phyloP scores from a whole-genome alignment of 169 alveolate genomes.

The Theileria orientalis region DNA sequence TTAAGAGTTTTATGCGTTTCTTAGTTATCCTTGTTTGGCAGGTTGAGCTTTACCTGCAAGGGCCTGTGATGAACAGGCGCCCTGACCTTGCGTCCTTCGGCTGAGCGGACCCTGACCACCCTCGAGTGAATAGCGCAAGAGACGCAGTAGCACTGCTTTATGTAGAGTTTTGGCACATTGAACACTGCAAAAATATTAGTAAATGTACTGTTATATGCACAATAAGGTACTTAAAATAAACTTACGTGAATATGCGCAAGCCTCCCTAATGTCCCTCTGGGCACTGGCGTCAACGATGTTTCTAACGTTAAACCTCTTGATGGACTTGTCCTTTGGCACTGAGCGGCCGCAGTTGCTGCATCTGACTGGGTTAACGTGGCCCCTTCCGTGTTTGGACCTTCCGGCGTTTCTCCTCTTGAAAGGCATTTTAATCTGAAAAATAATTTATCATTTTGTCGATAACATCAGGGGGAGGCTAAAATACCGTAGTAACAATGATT shows the following conservation, averaged over 20 bases:
- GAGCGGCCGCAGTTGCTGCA: conserved; percentile 99
- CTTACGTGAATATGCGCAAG: conserved; percentile 87
- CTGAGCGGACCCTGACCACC: conserved; percentile 93
- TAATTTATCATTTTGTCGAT: neutral
- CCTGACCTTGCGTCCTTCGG: conserved; percentile 83
- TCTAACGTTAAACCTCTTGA: conserved; percentile 96
- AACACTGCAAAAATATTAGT: conserved; percentile 58
- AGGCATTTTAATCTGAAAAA: conserved; percentile 85
- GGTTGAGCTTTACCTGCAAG: conserved; percentile 51
- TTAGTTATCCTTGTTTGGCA: conserved; percentile 57
- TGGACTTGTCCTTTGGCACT: conserved; percentile 98
- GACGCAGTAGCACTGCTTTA: conserved; percentile 98
- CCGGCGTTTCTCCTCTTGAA: conserved; percentile 99
- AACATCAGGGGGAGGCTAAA: neutral
- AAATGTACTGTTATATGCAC: neutral
- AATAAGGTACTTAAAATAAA: conserved; percentile 7
- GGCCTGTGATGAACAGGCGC: conserved; percentile 55
- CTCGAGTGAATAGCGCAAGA: conserved; percentile 99
- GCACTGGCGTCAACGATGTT: conserved; percentile 98
- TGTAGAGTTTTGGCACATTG: conserved; percentile 96
- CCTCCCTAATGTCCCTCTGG: conserved; percentile 96
- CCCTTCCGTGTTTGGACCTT: conserved; percentile 98
- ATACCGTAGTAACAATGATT: neutral
- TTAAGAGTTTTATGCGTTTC: conserved; percentile 57
- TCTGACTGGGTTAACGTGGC: conserved; percentile 94